A percentile compares a stretch with the other conserved stretches of the same genome.
Evolutionary conservation across 2,329 filamentous ascomycete genomes (phyloP).

Genomic region (Hymenoscyphus infarciens): DNA sequence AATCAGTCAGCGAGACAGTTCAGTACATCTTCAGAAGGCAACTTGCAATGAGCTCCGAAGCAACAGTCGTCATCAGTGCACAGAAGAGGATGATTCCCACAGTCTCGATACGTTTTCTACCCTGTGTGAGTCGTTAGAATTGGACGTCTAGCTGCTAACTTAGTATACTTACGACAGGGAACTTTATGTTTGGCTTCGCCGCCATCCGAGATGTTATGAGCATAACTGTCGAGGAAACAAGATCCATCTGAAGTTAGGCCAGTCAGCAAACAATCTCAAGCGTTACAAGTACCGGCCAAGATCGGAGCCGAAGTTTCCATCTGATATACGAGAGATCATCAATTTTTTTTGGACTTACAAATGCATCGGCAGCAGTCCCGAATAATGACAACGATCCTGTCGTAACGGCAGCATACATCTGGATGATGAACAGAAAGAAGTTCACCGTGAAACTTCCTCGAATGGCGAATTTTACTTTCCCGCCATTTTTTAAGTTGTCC

Average conservation of each 20-base stretch:
- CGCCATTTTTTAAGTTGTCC: constrained; percentile 48
- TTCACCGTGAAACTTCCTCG: constrained; percentile 49
- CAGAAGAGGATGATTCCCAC: constrained; percentile 64
- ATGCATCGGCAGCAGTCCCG: constrained; percentile 61
- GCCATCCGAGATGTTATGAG: constrained; percentile 57
- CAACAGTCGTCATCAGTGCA: constrained; percentile 63
- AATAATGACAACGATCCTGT: constrained; percentile 61
- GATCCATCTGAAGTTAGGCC: constrained; percentile 48
- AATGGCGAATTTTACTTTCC: constrained; percentile 51
- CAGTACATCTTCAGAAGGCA: constrained; percentile 19
- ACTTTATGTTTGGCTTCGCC: constrained; percentile 56
- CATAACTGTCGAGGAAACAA: constrained; percentile 61
- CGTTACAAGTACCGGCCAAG: constrained; percentile 4
- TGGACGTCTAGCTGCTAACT: neutral
- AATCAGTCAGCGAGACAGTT: constrained; percentile 14
- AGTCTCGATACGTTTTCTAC: constrained; percentile 59
- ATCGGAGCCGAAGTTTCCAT: neutral
- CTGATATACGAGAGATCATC: neutral
- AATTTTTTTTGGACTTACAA: constrained; percentile 40
- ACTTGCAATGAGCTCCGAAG: constrained; percentile 56
- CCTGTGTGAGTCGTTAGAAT: constrained; percentile 34
- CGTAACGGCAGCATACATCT: constrained; percentile 55
- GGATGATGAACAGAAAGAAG: constrained; percentile 53
- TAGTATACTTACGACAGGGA: constrained; percentile 48
- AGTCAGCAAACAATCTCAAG: constrained; percentile 15